These are phyloP conservation scores for Apiosordaria backusii DNA, from an alignment of 495 filamentous ascomycete species.

Conservation along the genomic window DNA sequence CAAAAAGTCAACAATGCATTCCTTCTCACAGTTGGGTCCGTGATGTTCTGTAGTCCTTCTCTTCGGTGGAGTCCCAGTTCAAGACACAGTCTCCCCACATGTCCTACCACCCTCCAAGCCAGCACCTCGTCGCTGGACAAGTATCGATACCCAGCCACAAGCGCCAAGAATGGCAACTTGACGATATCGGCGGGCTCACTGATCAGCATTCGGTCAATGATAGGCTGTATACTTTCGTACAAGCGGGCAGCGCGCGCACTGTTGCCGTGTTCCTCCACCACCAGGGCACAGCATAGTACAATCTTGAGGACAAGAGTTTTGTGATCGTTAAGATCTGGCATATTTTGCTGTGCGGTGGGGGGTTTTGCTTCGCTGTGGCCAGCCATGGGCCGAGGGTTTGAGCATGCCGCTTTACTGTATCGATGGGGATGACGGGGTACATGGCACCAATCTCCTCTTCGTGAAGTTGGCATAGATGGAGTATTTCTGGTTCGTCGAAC, in stretches of 20 bases:
- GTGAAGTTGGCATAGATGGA: constrained; percentile 67
- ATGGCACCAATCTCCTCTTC: constrained; percentile 83
- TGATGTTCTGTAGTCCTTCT: constrained; percentile 64
- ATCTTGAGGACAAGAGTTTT: constrained; percentile 72
- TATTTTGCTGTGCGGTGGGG: constrained; percentile 31
- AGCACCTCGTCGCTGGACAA: constrained; percentile 76
- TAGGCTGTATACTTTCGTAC: constrained; percentile 65
- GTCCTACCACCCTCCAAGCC: constrained; percentile 74
- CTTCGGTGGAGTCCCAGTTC: constrained; percentile 77
- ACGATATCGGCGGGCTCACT: constrained; percentile 62
- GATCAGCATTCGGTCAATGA: constrained; percentile 65
- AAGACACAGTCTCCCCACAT: constrained; percentile 70
- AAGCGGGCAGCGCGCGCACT: constrained; percentile 67
- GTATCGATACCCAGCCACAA: constrained; percentile 81
- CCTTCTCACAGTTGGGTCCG: constrained; percentile 59
- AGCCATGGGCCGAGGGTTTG: constrained; percentile 66
- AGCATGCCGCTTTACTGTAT: constrained; percentile 60
- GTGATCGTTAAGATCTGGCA: constrained; percentile 58
- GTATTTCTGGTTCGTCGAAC: constrained; percentile 64
- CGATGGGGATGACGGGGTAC: constrained; percentile 77
- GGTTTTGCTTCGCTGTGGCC: constrained; percentile 40
- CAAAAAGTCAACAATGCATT: constrained; percentile 69
- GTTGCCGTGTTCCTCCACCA: constrained; percentile 70
- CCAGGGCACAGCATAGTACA: constrained; percentile 69
- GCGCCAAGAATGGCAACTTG: constrained; percentile 66